Evolutionary conservation across 805 yeast species (phyloP).

Genomic region (Sporopachydermia lactativora): DNA sequence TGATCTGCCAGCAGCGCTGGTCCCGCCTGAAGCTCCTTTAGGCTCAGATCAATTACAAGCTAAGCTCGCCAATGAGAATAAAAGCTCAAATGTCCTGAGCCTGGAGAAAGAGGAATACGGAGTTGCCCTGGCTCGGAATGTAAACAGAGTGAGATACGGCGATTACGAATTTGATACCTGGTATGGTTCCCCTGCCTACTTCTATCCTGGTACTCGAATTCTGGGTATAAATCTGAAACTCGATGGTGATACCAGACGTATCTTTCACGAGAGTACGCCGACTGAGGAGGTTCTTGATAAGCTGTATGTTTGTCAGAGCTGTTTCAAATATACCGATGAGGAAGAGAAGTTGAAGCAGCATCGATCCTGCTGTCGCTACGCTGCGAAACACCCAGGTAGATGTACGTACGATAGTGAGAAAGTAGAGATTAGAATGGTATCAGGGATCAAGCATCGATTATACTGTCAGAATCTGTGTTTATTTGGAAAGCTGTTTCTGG

Average conservation of each 20-base stretch:
- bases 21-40: neutral
- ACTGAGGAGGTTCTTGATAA: conserved; percentile 37
- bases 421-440: neutral
- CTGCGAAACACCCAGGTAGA: conserved; percentile 41
- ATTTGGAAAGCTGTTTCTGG: conserved; percentile 78
- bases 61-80: conserved; percentile 11
- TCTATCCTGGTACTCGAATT: conserved; percentile 31
- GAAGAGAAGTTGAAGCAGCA: conserved; percentile 36
- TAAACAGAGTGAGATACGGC: conserved; percentile 54
- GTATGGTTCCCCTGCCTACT: conserved; percentile 80
- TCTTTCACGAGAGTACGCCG: no score
- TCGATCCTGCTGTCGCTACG: conserved; percentile 27
- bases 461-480: conserved; percentile 75
- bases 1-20: neutral
- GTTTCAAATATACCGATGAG: conserved; percentile 66
- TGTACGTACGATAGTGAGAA: conserved; percentile 49
- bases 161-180: conserved; percentile 58
- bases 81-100: conserved; percentile 9
- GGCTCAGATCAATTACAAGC: conserved; percentile 8
- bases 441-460: conserved; percentile 18
- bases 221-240: conserved; percentile 25
- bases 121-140: conserved; percentile 45
- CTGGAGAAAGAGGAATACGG: conserved; percentile 39
- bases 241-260: conserved; percentile 2
- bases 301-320: conserved; percentile 61